Conservation (phyloP, 768 basidiomycete genomes). For the Serendipita sp. region DNA sequence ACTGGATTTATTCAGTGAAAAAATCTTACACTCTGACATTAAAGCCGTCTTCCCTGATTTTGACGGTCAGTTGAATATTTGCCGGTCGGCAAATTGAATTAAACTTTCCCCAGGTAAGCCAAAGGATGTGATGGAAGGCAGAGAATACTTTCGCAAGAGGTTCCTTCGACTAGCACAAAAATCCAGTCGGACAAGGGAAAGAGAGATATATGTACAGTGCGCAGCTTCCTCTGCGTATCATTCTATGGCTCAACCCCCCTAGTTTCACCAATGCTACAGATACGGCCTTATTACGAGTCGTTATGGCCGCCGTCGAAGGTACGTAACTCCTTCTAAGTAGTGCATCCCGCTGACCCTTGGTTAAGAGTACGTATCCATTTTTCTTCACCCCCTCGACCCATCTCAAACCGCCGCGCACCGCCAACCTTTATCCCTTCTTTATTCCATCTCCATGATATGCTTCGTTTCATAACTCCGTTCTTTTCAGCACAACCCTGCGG, state of each 20-base stretch:
- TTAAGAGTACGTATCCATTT: constrained; percentile 1
- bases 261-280: constrained; percentile 86
- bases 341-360: background rate
- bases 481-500: constrained; percentile 3
- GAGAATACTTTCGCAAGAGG: constrained; percentile 79
- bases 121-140: constrained; percentile 54
- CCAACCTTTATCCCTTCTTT: background rate
- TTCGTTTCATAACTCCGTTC: background rate
- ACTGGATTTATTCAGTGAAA: constrained; percentile 79
- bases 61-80: background rate
- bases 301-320: constrained; percentile 97
- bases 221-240: constrained; percentile 16
- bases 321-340: constrained; percentile 17
- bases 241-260: constrained; percentile 12
- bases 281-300: constrained; percentile 70
- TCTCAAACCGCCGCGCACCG: background rate
- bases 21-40: constrained; percentile 68
- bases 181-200: constrained; percentile 60
- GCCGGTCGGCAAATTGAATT: background rate
- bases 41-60: constrained; percentile 60
- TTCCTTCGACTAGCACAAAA: constrained; percentile 73
- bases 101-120: constrained; percentile 3
- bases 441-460: background rate
- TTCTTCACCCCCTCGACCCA: background rate
- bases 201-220: constrained; percentile 89